Evolutionary conservation across 208 protist species (phyloP).

Genomic region (Crithidia sp.): DNA sequence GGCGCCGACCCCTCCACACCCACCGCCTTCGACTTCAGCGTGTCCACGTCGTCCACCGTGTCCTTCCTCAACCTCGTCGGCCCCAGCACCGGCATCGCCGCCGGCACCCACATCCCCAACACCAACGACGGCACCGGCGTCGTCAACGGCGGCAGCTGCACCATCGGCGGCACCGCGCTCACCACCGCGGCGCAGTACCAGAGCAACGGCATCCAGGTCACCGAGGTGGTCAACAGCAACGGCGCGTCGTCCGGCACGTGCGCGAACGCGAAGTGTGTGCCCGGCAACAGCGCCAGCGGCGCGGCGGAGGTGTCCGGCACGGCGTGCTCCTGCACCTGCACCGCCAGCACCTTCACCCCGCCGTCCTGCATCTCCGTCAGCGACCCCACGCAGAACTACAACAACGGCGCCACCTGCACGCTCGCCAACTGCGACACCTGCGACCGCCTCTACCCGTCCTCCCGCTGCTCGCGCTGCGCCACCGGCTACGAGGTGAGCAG

Average conservation of each 20-base stretch:
- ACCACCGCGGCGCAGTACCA: background rate
- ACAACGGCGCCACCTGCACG: background rate
- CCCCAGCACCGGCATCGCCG: background rate
- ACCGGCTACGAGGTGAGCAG: too few relatives aligned
- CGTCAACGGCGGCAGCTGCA: background rate
- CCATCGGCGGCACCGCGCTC: background rate
- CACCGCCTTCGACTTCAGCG: background rate
- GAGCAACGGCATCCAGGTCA: background rate
- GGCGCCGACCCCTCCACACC: background rate
- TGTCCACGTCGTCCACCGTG: background rate
- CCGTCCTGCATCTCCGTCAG: conserved; percentile 1
- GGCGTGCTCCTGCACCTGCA: conserved; percentile 21
- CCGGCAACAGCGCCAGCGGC: conserved; percentile 6
- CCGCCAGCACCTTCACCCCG: background rate
- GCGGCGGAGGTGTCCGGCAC: background rate
- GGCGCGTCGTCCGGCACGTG: conserved; percentile 4
- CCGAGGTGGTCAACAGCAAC: conserved; percentile 3
- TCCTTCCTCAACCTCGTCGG: background rate
- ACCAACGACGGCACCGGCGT: too few relatives aligned
- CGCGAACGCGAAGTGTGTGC: conserved; percentile 20
- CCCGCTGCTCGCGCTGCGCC: too few relatives aligned
- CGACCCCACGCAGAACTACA: background rate
- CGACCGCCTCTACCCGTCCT: too few relatives aligned
- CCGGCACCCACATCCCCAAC: background rate
- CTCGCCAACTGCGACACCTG: too few relatives aligned